Evolutionary conservation across 1,139 yeast species (phyloP).

Genomic region (Meyerozyma sp.): DNA sequence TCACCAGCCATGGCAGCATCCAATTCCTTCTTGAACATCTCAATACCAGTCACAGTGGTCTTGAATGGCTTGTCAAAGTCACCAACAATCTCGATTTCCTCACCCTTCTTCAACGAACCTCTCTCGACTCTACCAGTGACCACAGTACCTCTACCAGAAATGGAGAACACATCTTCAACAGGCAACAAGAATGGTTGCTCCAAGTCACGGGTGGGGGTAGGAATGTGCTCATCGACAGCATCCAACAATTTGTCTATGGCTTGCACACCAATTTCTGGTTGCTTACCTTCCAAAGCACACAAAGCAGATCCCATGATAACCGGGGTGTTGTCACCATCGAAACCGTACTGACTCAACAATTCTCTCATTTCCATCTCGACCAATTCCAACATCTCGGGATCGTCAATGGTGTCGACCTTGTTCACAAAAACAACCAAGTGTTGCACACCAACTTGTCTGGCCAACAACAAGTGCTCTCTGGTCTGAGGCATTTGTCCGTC

Average conservation of each 20-base stretch:
- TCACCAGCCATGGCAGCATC: conserved; percentile 99
- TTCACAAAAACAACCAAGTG: conserved; percentile 94
- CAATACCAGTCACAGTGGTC: conserved; percentile 96
- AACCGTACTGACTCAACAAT: conserved; percentile 81
- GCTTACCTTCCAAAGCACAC: conserved; percentile 84
- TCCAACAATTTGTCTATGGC: conserved; percentile 80
- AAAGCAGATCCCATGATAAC: conserved; percentile 98
- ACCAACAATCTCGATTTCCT: conserved; percentile 96
- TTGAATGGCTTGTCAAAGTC: conserved; percentile 80
- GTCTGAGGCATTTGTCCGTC: conserved; percentile 99
- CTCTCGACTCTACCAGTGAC: conserved; percentile 99
- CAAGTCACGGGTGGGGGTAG: conserved; percentile 94
- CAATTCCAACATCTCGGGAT: conserved; percentile 98
- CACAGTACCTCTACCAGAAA: conserved; percentile 99
- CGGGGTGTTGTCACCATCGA: conserved; percentile 97
- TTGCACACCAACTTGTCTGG: conserved; percentile 99
- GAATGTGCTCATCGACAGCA: conserved; percentile 91
- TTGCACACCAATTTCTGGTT: conserved; percentile 89
- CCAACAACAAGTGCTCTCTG: conserved; percentile 95
- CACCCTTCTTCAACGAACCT: conserved; percentile 96
- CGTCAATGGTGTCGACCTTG: conserved; percentile 97
- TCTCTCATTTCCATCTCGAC: conserved; percentile 99
- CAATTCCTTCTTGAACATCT: conserved; percentile 98
- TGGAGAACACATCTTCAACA: conserved; percentile 94
- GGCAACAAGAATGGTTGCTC: conserved; percentile 97